Percentiles rank a stretch among this genome's conserved stretches.
Evolutionary conservation across 163 green algal genomes (phyloP).

Genomic region (Chlorella variabilis): DNA sequence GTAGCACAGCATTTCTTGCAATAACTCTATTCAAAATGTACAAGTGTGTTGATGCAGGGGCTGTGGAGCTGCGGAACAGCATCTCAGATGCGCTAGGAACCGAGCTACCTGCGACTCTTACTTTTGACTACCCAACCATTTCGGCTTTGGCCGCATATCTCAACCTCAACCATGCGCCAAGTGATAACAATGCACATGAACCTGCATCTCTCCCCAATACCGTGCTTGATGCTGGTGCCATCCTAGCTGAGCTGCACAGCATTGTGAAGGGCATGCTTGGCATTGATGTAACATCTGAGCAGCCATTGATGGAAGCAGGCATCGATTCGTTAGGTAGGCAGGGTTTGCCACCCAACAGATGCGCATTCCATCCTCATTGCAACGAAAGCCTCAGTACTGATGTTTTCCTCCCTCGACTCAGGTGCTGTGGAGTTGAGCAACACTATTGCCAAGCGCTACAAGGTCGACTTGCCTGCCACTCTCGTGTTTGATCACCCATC

Average conservation of each 20-base stretch:
- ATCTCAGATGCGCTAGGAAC: slow-evolving; percentile 60
- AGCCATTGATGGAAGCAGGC: slow-evolving; percentile 78
- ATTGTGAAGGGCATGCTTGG: not conserved
- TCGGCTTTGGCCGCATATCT: not conserved
- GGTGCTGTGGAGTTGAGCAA: slow-evolving; percentile 73
- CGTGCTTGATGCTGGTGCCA: not conserved
- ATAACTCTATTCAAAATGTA: too few species aligned
- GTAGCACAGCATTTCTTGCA: too few species aligned
- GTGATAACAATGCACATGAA: not conserved
- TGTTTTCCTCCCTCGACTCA: too few species aligned
- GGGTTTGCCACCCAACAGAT: too few species aligned
- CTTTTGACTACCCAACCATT: slow-evolving; percentile 39
- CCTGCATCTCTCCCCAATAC: not conserved
- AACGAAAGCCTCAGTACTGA: too few species aligned
- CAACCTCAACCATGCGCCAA: not conserved
- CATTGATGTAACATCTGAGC: slow-evolving; percentile 30
- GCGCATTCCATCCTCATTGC: too few species aligned
- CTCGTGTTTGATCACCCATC: slow-evolving; percentile 81
- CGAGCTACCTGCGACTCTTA: slow-evolving; percentile 65
- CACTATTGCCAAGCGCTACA: slow-evolving; percentile 19
- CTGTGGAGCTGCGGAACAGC: slow-evolving; percentile 61
- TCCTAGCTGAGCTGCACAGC: not conserved
- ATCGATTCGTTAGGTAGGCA: slow-evolving; percentile 76
- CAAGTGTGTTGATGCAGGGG: slow-evolving; percentile 7
- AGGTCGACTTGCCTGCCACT: slow-evolving; percentile 67